phyloP scores from a whole-genome alignment of 2,329 filamentous ascomycete species.

The Penicillium freii region DNA sequence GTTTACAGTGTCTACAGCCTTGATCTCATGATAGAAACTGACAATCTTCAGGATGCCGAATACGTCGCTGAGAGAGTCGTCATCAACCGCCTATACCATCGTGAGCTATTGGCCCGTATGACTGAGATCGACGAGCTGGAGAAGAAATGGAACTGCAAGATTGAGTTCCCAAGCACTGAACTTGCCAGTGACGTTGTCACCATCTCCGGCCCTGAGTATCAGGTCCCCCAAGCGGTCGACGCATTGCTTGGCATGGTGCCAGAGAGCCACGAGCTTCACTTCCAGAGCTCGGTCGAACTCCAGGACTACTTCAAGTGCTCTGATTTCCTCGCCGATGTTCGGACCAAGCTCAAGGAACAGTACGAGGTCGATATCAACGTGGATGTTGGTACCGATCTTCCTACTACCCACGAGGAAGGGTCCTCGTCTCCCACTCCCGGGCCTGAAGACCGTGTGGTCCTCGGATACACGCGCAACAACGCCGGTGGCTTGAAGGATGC shows the following conservation, averaged over 20 bases:
- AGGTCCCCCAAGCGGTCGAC: slow-evolving; percentile 94
- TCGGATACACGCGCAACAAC: slow-evolving; percentile 93
- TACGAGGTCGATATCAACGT: slow-evolving; percentile 87
- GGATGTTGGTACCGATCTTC: slow-evolving; percentile 47
- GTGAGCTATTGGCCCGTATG: slow-evolving; percentile 85
- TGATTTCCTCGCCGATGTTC: slow-evolving; percentile 76
- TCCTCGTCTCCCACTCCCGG: slow-evolving; percentile 47
- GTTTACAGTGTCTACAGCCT: neutral
- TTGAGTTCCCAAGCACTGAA: slow-evolving; percentile 95
- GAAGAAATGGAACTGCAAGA: slow-evolving; percentile 99
- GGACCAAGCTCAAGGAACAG: slow-evolving; percentile 81
- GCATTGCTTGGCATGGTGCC: slow-evolving; percentile 97
- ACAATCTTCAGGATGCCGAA: slow-evolving; percentile 71
- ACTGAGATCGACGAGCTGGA: slow-evolving; percentile 90
- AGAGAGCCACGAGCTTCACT: slow-evolving; percentile 86
- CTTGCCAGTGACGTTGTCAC: slow-evolving; percentile 95
- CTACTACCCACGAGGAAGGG: slow-evolving; percentile 28
- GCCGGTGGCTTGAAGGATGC: slow-evolving; percentile 92
- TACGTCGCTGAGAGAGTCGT: slow-evolving; percentile 92
- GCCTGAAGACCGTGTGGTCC: slow-evolving; percentile 59
- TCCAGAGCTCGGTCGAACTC: slow-evolving; percentile 72
- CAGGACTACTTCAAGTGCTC: slow-evolving; percentile 78
- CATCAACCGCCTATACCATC: slow-evolving; percentile 92
- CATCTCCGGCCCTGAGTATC: slow-evolving; percentile 95
- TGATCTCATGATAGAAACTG: neutral